These are phyloP conservation scores for Colletotrichum cuscutae DNA, from an alignment of 2,329 filamentous ascomycete species.

Conservation along the genomic window DNA sequence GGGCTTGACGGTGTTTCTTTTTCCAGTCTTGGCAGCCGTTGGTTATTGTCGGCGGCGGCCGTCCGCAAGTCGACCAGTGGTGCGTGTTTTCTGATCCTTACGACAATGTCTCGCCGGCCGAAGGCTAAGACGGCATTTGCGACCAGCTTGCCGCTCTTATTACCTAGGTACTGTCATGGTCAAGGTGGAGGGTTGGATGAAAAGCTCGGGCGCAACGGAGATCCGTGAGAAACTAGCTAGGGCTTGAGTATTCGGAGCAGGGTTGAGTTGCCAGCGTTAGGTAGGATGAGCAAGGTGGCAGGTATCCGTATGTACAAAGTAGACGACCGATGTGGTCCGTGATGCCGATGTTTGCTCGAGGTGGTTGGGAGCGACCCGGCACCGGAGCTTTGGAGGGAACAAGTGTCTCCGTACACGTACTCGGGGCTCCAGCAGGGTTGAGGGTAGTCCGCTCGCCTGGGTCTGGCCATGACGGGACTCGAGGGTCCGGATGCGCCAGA, in stretches of 20 bases:
- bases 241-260: slow-evolving; percentile 10
- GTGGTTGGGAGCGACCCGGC: slow-evolving; percentile 21
- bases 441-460: slow-evolving; percentile 4
- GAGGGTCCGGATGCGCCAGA: not conserved
- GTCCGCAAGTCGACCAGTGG: slow-evolving; percentile 11
- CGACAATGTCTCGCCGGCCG: slow-evolving; percentile 16
- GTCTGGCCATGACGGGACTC: not conserved
- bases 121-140: slow-evolving; percentile 13
- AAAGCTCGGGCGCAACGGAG: slow-evolving; percentile 22
- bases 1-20: slow-evolving; percentile 24
- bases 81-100: slow-evolving; percentile 14
- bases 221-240: slow-evolving; percentile 20
- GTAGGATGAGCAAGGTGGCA: slow-evolving; percentile 20
- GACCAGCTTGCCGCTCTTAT: not conserved
- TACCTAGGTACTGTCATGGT: not conserved
- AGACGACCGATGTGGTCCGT: slow-evolving; percentile 21
- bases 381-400: not conserved
- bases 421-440: slow-evolving; percentile 5
- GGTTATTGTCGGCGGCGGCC: slow-evolving; percentile 24
- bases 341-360: slow-evolving; percentile 26
- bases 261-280: not conserved
- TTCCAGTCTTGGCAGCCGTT: slow-evolving; percentile 32
- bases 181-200: slow-evolving; percentile 8
- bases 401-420: slow-evolving; percentile 2
- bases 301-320: not conserved